Conservation (phyloP, 257 asterid genomes). For the Salvia splendens region DNA sequence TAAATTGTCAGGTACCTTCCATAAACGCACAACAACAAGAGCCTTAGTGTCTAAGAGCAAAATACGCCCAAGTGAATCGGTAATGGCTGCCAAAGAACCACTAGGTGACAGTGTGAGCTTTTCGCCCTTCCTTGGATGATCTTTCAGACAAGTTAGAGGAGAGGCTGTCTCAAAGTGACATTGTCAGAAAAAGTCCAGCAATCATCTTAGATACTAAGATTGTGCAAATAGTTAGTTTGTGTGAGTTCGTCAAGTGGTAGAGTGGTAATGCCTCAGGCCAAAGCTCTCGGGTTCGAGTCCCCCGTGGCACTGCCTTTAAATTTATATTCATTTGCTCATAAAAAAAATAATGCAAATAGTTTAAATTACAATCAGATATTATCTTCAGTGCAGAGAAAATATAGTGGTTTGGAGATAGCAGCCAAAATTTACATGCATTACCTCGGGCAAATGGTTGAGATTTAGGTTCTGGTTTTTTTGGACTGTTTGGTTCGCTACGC, state of each 20-base stretch:
- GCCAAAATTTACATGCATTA: slow-evolving; percentile 33
- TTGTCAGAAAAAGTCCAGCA: slow-evolving; percentile 23
- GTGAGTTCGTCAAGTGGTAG: too few species aligned
- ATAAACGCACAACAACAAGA: slow-evolving; percentile 85
- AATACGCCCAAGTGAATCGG: slow-evolving; percentile 98
- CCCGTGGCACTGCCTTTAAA: too few species aligned
- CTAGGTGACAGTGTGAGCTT: slow-evolving; percentile 91
- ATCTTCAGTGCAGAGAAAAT: neutral
- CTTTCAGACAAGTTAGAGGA: slow-evolving; percentile 87
- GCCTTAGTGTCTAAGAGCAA: slow-evolving; percentile 95
- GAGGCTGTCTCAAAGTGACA: slow-evolving; percentile 64
- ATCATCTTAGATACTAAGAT: slow-evolving; percentile 27
- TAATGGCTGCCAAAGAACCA: slow-evolving; percentile 94
- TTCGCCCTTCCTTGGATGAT: slow-evolving; percentile 94
- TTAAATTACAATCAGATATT: neutral
- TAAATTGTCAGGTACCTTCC: slow-evolving; percentile 67
- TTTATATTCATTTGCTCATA: too few species aligned
- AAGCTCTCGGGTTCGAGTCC: too few species aligned
- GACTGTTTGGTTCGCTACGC: slow-evolving; percentile 62
- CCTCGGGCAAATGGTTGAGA: slow-evolving; percentile 89
- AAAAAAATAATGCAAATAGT: neutral
- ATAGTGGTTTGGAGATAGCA: neutral
- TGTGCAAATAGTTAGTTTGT: neutral
- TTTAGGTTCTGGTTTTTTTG: slow-evolving; percentile 67
- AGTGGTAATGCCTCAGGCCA: too few species aligned